phyloP scores from a whole-genome alignment of 208 protist genomes.

The Angomonas ambiguus region DNA sequence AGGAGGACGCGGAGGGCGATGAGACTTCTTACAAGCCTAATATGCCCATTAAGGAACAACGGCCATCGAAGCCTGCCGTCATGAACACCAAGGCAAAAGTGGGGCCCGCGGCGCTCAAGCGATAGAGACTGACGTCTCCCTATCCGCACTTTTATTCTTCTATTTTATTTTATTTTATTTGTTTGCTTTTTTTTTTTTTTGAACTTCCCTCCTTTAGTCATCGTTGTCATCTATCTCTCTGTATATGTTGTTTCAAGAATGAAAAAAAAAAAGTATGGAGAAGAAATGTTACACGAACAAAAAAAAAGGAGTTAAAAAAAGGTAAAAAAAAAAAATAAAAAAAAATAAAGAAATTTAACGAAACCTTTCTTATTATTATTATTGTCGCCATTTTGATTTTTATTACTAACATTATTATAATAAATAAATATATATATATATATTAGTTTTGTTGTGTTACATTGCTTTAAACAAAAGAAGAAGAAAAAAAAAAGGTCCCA shows the following conservation, averaged over 20 bases:
- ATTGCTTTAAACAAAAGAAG: neutral
- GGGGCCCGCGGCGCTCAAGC: slow-evolving; percentile 54
- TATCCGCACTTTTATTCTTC: slow-evolving; percentile 15
- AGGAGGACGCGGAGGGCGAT: slow-evolving; percentile 72
- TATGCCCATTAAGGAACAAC: slow-evolving; percentile 31
- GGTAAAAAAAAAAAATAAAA: slow-evolving; percentile 8
- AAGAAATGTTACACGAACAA: neutral
- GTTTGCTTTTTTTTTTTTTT: slow-evolving; percentile 14
- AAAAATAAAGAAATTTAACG: slow-evolving; percentile 6
- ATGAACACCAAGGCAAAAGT: slow-evolving; percentile 78
- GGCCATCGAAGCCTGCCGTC: slow-evolving; percentile 40
- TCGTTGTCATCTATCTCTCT: neutral
- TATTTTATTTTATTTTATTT: neutral
- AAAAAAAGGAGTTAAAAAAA: slow-evolving; percentile 7
- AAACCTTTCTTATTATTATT: slow-evolving; percentile 15
- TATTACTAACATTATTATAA: slow-evolving; percentile 6
- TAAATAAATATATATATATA: too few species aligned
- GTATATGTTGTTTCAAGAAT: neutral
- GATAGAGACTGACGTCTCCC: slow-evolving; percentile 14
- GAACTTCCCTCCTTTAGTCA: slow-evolving; percentile 14
- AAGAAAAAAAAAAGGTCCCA: neutral
- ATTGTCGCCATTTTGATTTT: slow-evolving; percentile 15
- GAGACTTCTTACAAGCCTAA: slow-evolving; percentile 47
- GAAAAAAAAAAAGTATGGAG: neutral
- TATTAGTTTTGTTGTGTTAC: too few species aligned